phyloP scores from a whole-genome alignment of 495 filamentous ascomycete species.

The Aspergillus taichungensis region DNA sequence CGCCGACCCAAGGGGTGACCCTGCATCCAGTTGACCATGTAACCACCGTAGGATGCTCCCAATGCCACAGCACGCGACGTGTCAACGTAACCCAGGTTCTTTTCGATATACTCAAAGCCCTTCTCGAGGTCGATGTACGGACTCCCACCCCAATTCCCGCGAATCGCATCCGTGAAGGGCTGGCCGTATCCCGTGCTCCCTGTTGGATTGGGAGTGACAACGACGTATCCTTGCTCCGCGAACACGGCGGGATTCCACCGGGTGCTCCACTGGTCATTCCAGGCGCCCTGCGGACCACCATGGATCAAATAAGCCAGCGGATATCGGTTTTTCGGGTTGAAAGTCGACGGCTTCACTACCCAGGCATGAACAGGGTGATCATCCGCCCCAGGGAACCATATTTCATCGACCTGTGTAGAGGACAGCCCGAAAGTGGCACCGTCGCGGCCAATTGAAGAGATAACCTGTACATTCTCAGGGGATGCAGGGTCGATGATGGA shows the following conservation, averaged over 20 bases:
- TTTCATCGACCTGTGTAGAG: slow-evolving; percentile 52
- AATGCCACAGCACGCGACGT: slow-evolving; percentile 67
- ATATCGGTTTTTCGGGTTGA: slow-evolving; percentile 64
- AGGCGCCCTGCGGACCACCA: slow-evolving; percentile 80
- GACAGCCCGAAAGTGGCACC: slow-evolving; percentile 63
- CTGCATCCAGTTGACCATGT: slow-evolving; percentile 65
- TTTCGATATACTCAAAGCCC: slow-evolving; percentile 66
- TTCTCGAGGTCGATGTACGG: slow-evolving; percentile 77
- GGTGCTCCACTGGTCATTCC: slow-evolving; percentile 77
- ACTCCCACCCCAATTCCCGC: slow-evolving; percentile 65
- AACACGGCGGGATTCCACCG: slow-evolving; percentile 89
- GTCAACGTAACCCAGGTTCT: slow-evolving; percentile 67
- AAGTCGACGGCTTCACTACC: slow-evolving; percentile 73
- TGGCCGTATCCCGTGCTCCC: slow-evolving; percentile 84
- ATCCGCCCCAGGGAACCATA: slow-evolving; percentile 60
- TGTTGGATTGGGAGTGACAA: slow-evolving; percentile 81
- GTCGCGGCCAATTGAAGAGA: slow-evolving; percentile 61
- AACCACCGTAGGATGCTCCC: slow-evolving; percentile 83
- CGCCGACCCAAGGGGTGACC: slow-evolving; percentile 51
- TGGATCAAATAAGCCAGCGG: slow-evolving; percentile 80
- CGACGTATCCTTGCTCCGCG: slow-evolving; percentile 86
- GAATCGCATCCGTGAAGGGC: slow-evolving; percentile 66
- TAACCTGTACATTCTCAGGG: slow-evolving; percentile 27
- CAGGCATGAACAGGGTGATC: slow-evolving; percentile 64
- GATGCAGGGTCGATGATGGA: slow-evolving; percentile 46